phyloP scores from a whole-genome alignment of 2,329 filamentous ascomycete genomes.

The Fusarium sarcochroum region DNA sequence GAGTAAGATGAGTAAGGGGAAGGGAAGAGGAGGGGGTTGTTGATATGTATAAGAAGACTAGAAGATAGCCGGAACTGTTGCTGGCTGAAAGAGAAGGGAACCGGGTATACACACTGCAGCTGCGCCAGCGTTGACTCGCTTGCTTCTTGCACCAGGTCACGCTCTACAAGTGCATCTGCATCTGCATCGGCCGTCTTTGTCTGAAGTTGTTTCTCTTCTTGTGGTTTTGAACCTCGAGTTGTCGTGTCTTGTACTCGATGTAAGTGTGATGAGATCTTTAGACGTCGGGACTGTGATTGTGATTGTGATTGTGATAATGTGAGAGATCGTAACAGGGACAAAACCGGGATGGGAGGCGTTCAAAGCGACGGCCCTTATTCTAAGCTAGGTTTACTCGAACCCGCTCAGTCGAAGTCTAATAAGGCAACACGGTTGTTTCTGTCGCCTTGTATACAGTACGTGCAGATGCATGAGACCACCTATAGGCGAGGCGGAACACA shows the following conservation, averaged over 20 bases:
- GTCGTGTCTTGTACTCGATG: conserved; percentile 22
- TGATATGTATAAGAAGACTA: conserved; percentile 33
- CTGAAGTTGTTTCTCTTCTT: conserved; percentile 19
- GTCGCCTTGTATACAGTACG: conserved; percentile 31
- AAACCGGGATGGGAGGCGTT: conserved; percentile 27
- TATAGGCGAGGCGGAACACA: conserved; percentile 26
- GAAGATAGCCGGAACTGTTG: conserved; percentile 19
- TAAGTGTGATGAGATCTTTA: conserved; percentile 18
- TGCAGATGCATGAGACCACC: conserved; percentile 24
- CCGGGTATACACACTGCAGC: conserved; percentile 28
- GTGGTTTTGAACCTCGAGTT: conserved; percentile 15
- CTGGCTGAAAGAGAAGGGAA: conserved; percentile 28
- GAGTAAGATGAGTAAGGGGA: conserved; percentile 25
- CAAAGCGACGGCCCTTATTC: conserved; percentile 10
- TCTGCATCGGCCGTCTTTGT: conserved; percentile 26
- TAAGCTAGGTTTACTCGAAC: conserved; percentile 16
- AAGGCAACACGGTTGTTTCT: conserved; percentile 39
- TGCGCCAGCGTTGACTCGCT: conserved; percentile 37
- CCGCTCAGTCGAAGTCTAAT: conserved; percentile 26
- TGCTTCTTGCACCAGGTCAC: conserved; percentile 35
- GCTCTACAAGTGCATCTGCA: conserved; percentile 28
- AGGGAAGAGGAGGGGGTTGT: conserved; percentile 26
- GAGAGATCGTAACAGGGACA: conserved; percentile 2
- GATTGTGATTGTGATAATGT: not conserved
- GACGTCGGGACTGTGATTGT: conserved; percentile 3